A percentile compares a stretch with the other conserved stretches of the same genome.
These are phyloP conservation scores for Scutellaria minor DNA, from an alignment of 257 asterid genomes.

Conservation along the genomic window DNA sequence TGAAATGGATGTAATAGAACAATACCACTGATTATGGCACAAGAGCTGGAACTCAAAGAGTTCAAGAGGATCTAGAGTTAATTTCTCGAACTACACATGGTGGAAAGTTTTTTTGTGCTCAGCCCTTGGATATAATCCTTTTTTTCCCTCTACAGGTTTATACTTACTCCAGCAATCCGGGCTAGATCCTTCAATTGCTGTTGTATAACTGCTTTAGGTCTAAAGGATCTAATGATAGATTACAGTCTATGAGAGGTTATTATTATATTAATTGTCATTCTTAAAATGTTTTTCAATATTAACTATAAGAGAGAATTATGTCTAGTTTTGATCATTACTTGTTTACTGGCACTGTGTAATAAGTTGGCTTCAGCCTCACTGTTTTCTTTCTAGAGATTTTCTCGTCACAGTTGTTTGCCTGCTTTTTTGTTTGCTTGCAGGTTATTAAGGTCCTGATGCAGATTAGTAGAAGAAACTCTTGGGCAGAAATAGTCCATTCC, in stretches of 20 bases:
- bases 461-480: constrained; percentile 83
- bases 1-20: too few species aligned
- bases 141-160: constrained; percentile 15
- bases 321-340: background rate
- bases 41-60: too few species aligned
- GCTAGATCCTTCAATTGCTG: constrained; percentile 9
- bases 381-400: background rate
- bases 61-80: too few species aligned
- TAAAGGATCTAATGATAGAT: constrained; percentile 12
- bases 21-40: too few species aligned
- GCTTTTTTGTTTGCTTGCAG: constrained; percentile 49
- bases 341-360: background rate
- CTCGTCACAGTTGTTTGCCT: constrained; percentile 2
- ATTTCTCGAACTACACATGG: background rate
- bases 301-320: background rate
- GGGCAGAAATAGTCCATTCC: constrained; percentile 98
- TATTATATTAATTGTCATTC: background rate
- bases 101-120: background rate
- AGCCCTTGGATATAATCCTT: constrained; percentile 9
- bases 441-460: constrained; percentile 81
- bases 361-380: background rate
- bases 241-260: background rate
- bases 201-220: background rate
- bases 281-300: background rate
- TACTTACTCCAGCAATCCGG: background rate